These are phyloP conservation scores for Ziziphus jujuba DNA, from an alignment of 306 rosid species.

Conservation along the genomic window DNA sequence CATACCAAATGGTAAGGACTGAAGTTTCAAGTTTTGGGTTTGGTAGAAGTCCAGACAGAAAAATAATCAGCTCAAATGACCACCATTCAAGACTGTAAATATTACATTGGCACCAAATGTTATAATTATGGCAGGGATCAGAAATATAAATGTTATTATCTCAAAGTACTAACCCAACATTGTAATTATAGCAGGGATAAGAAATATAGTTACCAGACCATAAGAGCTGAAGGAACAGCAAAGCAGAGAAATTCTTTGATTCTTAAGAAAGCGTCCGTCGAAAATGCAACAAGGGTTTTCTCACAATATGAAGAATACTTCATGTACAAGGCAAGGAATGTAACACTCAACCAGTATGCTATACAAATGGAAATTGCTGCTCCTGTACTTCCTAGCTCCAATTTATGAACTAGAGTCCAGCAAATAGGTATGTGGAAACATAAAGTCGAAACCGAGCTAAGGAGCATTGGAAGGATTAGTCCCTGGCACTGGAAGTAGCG, in stretches of 20 bases:
- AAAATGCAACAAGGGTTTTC: neutral
- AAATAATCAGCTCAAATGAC: conserved; percentile 58
- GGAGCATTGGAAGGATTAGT: neutral
- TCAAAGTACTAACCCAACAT: no score
- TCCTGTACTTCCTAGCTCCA: conserved; percentile 1
- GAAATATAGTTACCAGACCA: conserved; percentile 15
- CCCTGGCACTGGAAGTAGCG: conserved; percentile 25
- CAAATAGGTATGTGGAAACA: conserved; percentile 8
- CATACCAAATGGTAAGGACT: conserved; percentile 56
- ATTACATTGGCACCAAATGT: neutral
- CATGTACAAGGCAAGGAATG: neutral
- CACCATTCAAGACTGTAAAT: conserved; percentile 64
- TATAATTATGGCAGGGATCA: neutral
- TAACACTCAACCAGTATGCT: conserved; percentile 10
- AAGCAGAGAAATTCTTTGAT: conserved; percentile 6
- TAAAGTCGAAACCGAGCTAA: neutral
- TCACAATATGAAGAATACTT: neutral
- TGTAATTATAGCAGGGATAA: neutral
- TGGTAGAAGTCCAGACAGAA: conserved; percentile 58
- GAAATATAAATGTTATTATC: neutral
- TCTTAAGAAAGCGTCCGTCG: neutral
- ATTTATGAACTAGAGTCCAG: conserved; percentile 10
- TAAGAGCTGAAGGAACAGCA: conserved; percentile 20
- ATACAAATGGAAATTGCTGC: conserved; percentile 15
- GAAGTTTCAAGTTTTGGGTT: conserved; percentile 59